Conservation (phyloP, 1,284 basidiomycete genomes). For the Chondrostereum purpureum region DNA sequence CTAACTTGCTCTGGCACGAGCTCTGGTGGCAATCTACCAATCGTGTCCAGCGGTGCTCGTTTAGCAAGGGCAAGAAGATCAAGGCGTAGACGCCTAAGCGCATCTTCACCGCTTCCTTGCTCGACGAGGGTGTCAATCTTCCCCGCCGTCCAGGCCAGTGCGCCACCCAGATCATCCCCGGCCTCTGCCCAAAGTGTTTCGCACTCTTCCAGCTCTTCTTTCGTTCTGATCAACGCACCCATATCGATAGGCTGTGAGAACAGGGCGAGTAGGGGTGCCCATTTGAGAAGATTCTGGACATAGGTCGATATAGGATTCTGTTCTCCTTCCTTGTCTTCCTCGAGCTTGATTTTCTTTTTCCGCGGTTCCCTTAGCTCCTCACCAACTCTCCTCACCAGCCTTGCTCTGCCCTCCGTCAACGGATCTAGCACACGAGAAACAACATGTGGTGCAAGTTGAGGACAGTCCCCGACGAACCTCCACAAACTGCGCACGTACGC, state of each 20-base stretch:
- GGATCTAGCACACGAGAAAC: conserved; percentile 52
- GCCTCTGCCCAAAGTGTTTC: conserved; percentile 35
- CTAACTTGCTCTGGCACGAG: conserved; percentile 62
- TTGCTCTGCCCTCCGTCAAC: conserved; percentile 51
- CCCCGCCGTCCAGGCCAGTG: conserved; percentile 1
- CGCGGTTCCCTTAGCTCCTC: conserved; percentile 19
- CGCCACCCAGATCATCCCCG: background rate
- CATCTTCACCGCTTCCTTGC: conserved; percentile 35
- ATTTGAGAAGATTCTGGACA: background rate
- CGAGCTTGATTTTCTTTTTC: conserved; percentile 13
- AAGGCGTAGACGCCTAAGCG: conserved; percentile 50
- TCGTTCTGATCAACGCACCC: conserved; percentile 50
- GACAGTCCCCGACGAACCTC: conserved; percentile 45
- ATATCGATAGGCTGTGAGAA: conserved; percentile 56
- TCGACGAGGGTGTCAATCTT: conserved; percentile 2
- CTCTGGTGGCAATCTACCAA: conserved; percentile 56
- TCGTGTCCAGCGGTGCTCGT: conserved; percentile 64
- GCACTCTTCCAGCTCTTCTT: conserved; percentile 58
- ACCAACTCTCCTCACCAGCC: conserved; percentile 32
- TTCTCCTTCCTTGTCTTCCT: conserved; percentile 2
- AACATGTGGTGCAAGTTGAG: conserved; percentile 45
- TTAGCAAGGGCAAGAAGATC: conserved; percentile 69
- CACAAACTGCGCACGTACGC: conserved; percentile 71
- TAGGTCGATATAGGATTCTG: background rate
- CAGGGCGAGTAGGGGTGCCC: conserved; percentile 25